Evolutionary conservation across 2,329 filamentous ascomycete genomes (phyloP).

Genomic region (Verticillium nonalfalfae): DNA sequence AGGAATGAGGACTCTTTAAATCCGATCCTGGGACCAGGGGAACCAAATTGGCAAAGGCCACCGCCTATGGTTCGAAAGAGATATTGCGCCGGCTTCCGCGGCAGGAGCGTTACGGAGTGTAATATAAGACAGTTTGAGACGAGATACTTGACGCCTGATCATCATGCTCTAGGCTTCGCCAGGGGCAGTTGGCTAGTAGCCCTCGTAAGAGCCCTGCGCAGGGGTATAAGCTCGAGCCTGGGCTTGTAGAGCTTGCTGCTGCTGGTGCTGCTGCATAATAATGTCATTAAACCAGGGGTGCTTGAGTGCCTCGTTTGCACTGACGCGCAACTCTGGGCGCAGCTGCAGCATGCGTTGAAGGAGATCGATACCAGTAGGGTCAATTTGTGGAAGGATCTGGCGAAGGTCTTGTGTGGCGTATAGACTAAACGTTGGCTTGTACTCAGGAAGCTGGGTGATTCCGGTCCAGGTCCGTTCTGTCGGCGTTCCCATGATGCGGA

Average conservation of each 20-base stretch:
- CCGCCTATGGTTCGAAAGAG: neutral
- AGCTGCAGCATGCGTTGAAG: conserved; percentile 88
- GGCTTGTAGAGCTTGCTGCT: conserved; percentile 34
- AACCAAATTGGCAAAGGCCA: neutral
- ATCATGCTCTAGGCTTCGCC: conserved; percentile 21
- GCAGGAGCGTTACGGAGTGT: neutral
- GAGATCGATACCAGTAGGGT: conserved; percentile 79
- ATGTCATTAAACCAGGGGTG: conserved; percentile 91
- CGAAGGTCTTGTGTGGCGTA: conserved; percentile 89
- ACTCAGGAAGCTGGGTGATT: conserved; percentile 93
- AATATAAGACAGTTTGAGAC: neutral
- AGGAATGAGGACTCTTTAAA: neutral
- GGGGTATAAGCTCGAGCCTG: conserved; percentile 33
- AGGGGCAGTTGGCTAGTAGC: conserved; percentile 25
- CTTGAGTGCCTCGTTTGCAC: conserved; percentile 75
- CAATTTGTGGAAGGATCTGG: conserved; percentile 83
- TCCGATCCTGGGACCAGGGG: neutral
- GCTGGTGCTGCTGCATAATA: conserved; percentile 47
- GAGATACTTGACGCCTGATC: neutral
- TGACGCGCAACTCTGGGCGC: conserved; percentile 84
- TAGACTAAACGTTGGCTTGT: conserved; percentile 91
- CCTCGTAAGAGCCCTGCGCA: conserved; percentile 21
- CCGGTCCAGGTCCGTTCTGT: conserved; percentile 94
- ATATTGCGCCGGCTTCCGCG: neutral
- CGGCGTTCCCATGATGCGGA: conserved; percentile 96